These are phyloP conservation scores for Mycena leptocephala DNA, from an alignment of 768 basidiomycete genomes.

Conservation along the genomic window DNA sequence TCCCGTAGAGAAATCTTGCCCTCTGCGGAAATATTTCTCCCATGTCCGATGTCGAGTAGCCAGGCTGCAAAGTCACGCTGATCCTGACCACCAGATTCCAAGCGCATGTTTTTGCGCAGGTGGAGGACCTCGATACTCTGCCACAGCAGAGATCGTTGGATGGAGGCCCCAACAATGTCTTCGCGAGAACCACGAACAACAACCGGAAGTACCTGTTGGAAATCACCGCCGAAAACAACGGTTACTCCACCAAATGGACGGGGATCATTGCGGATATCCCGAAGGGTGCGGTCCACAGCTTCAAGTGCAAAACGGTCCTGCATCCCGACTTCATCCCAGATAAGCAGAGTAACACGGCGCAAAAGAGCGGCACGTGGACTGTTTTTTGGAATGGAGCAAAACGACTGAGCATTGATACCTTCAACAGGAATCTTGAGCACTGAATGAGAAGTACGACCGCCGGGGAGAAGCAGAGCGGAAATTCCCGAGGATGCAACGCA, in stretches of 20 bases:
- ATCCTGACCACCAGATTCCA: slow-evolving; percentile 44
- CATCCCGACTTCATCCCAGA: slow-evolving; percentile 58
- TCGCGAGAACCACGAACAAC: slow-evolving; percentile 49
- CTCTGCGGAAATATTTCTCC: slow-evolving; percentile 19
- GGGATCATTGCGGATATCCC: slow-evolving; percentile 44
- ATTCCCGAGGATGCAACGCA: slow-evolving; percentile 68
- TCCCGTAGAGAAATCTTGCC: slow-evolving; percentile 39
- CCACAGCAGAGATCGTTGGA: slow-evolving; percentile 57
- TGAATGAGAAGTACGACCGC: slow-evolving; percentile 67
- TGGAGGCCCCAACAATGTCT: slow-evolving; percentile 53
- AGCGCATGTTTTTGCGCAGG: slow-evolving; percentile 55
- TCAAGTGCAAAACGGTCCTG: slow-evolving; percentile 51
- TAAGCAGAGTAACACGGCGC: slow-evolving; percentile 43
- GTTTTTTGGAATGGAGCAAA: slow-evolving; percentile 49
- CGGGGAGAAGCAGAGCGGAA: slow-evolving; percentile 59
- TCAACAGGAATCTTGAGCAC: slow-evolving; percentile 62
- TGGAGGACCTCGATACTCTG: slow-evolving; percentile 40
- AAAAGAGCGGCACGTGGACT: slow-evolving; percentile 46
- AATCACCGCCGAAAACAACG: slow-evolving; percentile 59
- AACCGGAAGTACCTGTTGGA: slow-evolving; percentile 59
- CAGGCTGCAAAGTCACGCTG: slow-evolving; percentile 49
- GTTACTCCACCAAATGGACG: slow-evolving; percentile 54
- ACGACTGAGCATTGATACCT: slow-evolving; percentile 23
- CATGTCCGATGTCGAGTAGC: slow-evolving; percentile 51
- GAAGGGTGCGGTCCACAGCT: slow-evolving; percentile 51